Evolutionary conservation across 208 protist species (phyloP), one percentile per base, ranked within the genome.

Genomic region (Leishmania amazonensis): DNA sequence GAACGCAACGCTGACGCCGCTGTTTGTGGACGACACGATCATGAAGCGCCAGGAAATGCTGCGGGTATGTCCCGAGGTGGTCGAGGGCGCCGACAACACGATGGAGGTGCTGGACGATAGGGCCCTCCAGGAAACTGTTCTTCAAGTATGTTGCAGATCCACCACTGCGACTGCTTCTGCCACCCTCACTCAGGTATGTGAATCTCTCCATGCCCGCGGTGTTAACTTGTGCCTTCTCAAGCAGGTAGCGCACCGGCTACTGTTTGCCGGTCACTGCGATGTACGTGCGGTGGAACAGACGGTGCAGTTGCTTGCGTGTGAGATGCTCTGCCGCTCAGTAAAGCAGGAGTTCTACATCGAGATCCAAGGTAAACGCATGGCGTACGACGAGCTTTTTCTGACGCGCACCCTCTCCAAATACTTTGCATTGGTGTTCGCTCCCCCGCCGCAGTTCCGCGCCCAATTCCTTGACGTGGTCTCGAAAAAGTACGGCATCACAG

Each of bases 311-410:
- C 54, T 96, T 64, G 84, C 78, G 42, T 89, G 86, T 58, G 93
- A 96, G 81, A 95, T 95, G 91, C 40, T 96, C n/a, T 84, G 89
- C 72, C 87, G 93, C 57, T 86, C 91, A 8, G 75, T 94, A 17
- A 96, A 96, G 83, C 91, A 96, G 71, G 93, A 96, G 81, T 93
- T 96, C 78, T 96, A 93, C 80, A 93, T 90, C 28, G 93, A 95
- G 58, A 87, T 95, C 21, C 93, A 96, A 79, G 93, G 93, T 57
- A 95, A 94, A 76, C 89, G 91, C 65, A 87, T 87, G 7, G 93
- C 93, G n/a, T 95, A 96, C 83, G 90, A 95, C 83, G 90, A 96
- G 62, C 78, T 81, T 7, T 80, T 81, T 17, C 65, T 94, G 49
- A 70, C 84, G 11, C 78, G 83, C 9, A 80, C 78, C 24, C 87